phyloP scores from a whole-genome alignment of 192 early-diverging fungal genomes.

The Podila verticillata region DNA sequence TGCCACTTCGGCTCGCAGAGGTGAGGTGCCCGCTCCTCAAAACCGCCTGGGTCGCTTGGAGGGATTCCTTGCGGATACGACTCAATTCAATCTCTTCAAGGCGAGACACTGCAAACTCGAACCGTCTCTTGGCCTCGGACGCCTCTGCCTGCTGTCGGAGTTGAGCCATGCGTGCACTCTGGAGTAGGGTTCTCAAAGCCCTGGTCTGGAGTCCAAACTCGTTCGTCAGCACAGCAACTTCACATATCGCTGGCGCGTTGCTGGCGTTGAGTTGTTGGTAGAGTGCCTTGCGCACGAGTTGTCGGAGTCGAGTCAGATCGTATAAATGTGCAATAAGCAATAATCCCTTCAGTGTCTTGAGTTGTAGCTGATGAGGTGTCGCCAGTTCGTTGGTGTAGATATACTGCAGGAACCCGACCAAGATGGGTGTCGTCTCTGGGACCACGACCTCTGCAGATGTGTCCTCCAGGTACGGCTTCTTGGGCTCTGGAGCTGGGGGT shows the following conservation, averaged over 20 bases:
- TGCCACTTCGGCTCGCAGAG: neutral
- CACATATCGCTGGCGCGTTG: conserved; percentile 35
- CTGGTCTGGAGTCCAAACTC: conserved; percentile 45
- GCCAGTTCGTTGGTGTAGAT: conserved; percentile 42
- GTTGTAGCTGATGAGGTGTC: conserved; percentile 31
- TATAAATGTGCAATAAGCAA: conserved; percentile 29
- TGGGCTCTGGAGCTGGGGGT: neutral
- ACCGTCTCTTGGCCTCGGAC: conserved; percentile 31
- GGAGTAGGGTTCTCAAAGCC: conserved; percentile 28
- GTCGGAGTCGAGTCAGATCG: conserved; percentile 43
- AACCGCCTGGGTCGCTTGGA: conserved; percentile 12
- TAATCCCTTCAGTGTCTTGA: conserved; percentile 35
- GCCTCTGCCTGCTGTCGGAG: conserved; percentile 31
- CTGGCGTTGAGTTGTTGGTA: conserved; percentile 30
- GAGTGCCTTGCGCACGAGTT: conserved; percentile 23
- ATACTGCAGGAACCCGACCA: conserved; percentile 46
- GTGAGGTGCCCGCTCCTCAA: neutral
- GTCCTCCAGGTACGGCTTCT: conserved; percentile 25
- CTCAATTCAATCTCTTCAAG: conserved; percentile 43
- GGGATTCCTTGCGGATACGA: conserved; percentile 23
- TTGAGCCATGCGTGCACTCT: conserved; percentile 25
- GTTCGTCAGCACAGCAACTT: conserved; percentile 33
- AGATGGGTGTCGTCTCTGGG: conserved; percentile 29
- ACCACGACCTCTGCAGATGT: conserved; percentile 8
- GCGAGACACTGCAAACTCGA: conserved; percentile 41